Percentiles rank a stretch among this genome's conserved stretches.
Conservation (phyloP, 1,284 basidiomycete species). For the Ganoderma multipileum region DNA sequence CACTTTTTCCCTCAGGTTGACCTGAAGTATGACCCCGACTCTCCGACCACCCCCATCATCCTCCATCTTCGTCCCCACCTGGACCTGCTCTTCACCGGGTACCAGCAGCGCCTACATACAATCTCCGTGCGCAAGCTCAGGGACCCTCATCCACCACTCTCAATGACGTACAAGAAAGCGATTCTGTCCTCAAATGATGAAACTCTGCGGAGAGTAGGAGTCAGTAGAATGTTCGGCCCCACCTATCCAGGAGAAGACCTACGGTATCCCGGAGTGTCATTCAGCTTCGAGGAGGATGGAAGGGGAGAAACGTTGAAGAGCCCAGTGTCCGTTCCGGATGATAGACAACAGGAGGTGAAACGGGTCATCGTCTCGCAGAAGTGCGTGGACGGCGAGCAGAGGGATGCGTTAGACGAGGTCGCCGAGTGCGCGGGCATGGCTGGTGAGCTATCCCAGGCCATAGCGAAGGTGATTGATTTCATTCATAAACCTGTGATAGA, state of each 20-base stretch:
- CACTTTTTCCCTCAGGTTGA: constrained; percentile 83
- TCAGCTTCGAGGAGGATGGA: constrained; percentile 77
- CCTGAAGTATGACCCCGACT: constrained; percentile 83
- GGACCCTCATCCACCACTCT: constrained; percentile 68
- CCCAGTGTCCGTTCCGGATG: constrained; percentile 51
- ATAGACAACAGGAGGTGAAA: constrained; percentile 76
- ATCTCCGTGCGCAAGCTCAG: constrained; percentile 73
- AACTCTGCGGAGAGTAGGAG: constrained; percentile 67
- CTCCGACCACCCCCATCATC: constrained; percentile 77
- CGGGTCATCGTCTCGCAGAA: constrained; percentile 77
- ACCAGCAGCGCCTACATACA: constrained; percentile 77
- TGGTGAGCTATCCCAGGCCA: constrained; percentile 70
- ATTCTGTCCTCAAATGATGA: constrained; percentile 66
- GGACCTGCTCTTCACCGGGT: constrained; percentile 80
- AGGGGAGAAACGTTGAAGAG: constrained; percentile 58
- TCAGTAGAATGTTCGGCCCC: constrained; percentile 82
- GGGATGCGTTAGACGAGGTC: constrained; percentile 75
- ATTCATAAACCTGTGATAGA: neutral
- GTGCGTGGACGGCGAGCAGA: constrained; percentile 57
- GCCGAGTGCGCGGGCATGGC: constrained; percentile 67
- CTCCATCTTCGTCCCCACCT: constrained; percentile 81
- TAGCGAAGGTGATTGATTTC: constrained; percentile 60
- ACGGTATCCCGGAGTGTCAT: constrained; percentile 84
- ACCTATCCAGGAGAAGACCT: constrained; percentile 84
- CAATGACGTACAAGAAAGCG: constrained; percentile 72